Evolutionary conservation across 1,284 basidiomycete species (phyloP), one percentile per base, ranked within the genome.

Genomic region (Leccinum laetum): DNA sequence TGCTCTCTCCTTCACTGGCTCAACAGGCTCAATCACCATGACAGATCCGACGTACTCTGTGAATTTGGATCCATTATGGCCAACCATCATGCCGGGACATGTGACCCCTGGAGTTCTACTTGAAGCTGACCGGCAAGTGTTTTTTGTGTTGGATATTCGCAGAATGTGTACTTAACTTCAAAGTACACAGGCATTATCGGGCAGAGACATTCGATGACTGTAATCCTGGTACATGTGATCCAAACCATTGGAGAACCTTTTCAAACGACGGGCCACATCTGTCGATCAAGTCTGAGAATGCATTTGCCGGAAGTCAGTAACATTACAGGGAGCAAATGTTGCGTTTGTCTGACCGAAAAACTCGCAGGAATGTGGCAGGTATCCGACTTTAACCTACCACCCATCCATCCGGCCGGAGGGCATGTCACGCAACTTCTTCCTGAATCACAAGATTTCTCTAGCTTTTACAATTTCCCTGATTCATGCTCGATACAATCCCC

Each of bases 231-330:
- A 4, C 2, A 7, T 8, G 2, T 26, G 24, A 29, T 4, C 32
- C 1, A n/a, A n/a, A 49, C 39, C 7, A 32, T 3, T 32, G 29
- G 29, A 32, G 32, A 32, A 4, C 11, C n/a, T 4, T 2, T 35
- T n/a, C 0, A 4, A 29, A 29, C 5, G 55, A 56, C 26, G 9
- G 3, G 53, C 53, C 5, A 56, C 5, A 10, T n/a, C 26, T 6
- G 26, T 56, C 26, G 26, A 56, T 11, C 11, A 21, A 57, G 24
- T n/a, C 6, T 14, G 32, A 13, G 53, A 4, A 35, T 4, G 11
- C 29, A 35, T 21, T 18, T 2, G 5, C n/a, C 32, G 13, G 61
- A 3, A 13, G 70, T 74, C n/a, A 69, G 69, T 11, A 59, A 7
- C 4, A 2, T 13, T 41, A 32, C 24, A 18, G 11, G 13, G 7